A percentile compares a stretch with the other conserved stretches of the same genome.
Conservation (phyloP, 2,329 filamentous ascomycete genomes). For the Pestalotiopsis sp. region DNA sequence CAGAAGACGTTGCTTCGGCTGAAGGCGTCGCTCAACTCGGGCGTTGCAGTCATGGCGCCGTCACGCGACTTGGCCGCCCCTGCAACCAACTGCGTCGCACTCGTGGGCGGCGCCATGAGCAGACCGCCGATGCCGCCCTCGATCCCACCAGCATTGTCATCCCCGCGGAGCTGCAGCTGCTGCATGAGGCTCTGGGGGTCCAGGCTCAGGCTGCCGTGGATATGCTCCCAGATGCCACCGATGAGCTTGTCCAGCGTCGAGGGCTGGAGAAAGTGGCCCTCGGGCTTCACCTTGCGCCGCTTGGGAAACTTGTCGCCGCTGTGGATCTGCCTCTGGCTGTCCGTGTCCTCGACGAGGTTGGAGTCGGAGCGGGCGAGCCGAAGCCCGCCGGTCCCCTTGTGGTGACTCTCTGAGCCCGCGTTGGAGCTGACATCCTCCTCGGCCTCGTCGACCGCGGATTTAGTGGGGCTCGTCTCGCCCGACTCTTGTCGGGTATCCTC, state of each 20-base stretch:
- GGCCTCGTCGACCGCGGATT: neutral
- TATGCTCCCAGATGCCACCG: conserved; percentile 36
- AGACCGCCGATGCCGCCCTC: conserved; percentile 12
- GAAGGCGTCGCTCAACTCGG: conserved; percentile 23
- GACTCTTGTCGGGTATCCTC: neutral
- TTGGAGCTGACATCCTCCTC: neutral
- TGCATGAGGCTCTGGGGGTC: conserved; percentile 31
- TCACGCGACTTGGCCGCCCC: neutral
- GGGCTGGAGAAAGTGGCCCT: conserved; percentile 29
- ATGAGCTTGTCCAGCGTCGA: conserved; percentile 34
- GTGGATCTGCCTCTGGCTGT: conserved; percentile 27
- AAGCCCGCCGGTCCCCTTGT: conserved; percentile 21
- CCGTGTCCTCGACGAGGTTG: conserved; percentile 24
- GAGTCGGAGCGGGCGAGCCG: conserved; percentile 20
- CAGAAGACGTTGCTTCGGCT: conserved; percentile 34
- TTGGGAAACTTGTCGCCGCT: conserved; percentile 25
- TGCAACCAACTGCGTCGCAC: neutral
- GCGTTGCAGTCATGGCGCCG: neutral
- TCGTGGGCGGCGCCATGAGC: conserved; percentile 13
- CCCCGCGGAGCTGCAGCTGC: conserved; percentile 24
- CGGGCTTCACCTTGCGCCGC: conserved; percentile 27
- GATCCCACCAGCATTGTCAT: conserved; percentile 17
- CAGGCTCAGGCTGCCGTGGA: conserved; percentile 31
- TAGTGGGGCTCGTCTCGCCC: neutral
- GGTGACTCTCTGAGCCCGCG: conserved; percentile 1